Conservation (phyloP, 2,329 filamentous ascomycete genomes). For the Knoxdaviesia capensis region DNA sequence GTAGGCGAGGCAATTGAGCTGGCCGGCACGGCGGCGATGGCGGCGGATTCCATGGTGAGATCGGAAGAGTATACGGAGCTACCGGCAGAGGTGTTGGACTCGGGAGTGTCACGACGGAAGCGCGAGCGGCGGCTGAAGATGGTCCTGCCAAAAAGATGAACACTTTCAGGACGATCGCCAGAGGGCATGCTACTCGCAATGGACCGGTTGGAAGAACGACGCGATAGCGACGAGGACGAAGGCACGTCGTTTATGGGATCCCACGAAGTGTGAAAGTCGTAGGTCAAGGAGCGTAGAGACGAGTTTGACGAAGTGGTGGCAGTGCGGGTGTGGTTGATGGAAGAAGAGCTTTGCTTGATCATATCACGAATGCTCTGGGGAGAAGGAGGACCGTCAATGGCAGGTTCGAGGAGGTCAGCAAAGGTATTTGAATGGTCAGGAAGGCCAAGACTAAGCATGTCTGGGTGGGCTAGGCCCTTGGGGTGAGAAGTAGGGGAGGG, state of each 20-base stretch:
- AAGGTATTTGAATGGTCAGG: constrained; percentile 3
- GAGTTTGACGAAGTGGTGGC: constrained; percentile 33
- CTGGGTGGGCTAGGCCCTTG: too few relatives aligned
- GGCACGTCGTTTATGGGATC: background rate
- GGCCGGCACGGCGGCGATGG: too few relatives aligned
- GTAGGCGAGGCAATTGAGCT: too few relatives aligned
- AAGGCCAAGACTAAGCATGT: too few relatives aligned
- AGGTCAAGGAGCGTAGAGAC: constrained; percentile 24
- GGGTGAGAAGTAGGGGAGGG: too few relatives aligned
- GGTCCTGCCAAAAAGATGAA: constrained; percentile 37
- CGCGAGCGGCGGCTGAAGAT: constrained; percentile 34
- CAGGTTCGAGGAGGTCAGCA: constrained; percentile 31
- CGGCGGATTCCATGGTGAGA: constrained; percentile 11
- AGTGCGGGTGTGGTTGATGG: constrained; percentile 10
- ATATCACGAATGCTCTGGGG: constrained; percentile 37
- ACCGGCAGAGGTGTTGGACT: constrained; percentile 21
- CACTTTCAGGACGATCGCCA: constrained; percentile 35
- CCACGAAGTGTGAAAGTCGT: background rate
- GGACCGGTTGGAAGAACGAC: constrained; percentile 36
- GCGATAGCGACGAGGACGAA: constrained; percentile 25
- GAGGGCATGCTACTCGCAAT: constrained; percentile 29
- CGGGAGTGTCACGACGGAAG: constrained; percentile 28
- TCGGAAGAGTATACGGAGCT: constrained; percentile 29
- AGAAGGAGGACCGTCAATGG: constrained; percentile 40
- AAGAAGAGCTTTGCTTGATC: constrained; percentile 25